Conservation (phyloP, 192 early-diverging fungal species). For the Mortierella alpina region DNA sequence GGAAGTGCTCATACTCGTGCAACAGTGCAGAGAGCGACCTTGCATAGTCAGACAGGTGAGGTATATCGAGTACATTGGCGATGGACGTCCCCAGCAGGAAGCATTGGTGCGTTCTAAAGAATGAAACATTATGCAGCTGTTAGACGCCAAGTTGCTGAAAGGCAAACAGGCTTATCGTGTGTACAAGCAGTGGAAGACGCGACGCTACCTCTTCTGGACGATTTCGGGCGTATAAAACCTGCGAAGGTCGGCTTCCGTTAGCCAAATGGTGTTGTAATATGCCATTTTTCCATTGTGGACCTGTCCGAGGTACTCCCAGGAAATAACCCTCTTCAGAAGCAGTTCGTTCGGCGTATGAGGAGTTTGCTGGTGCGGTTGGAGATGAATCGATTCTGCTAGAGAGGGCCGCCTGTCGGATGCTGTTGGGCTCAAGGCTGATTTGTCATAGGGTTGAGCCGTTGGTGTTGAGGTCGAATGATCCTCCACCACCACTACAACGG, state of each 20-base stretch:
- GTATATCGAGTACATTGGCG: slow-evolving; percentile 27
- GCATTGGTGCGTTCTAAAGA: slow-evolving; percentile 19
- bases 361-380: neutral
- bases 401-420: neutral
- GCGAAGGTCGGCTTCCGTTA: slow-evolving; percentile 21
- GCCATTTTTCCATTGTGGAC: slow-evolving; percentile 18
- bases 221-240: slow-evolving; percentile 15
- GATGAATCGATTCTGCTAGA: slow-evolving; percentile 5
- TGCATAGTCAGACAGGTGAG: slow-evolving; percentile 13
- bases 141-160: neutral
- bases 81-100: slow-evolving; percentile 31
- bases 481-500: slow-evolving; percentile 4
- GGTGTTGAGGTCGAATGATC: slow-evolving; percentile 2
- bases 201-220: slow-evolving; percentile 23
- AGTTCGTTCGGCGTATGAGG: slow-evolving; percentile 10
- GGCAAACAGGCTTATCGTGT: neutral
- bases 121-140: neutral
- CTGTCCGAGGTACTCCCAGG: slow-evolving; percentile 30
- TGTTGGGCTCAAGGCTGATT: neutral
- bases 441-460: neutral
- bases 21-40: slow-evolving; percentile 11
- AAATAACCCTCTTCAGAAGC: slow-evolving; percentile 11
- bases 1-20: slow-evolving; percentile 26
- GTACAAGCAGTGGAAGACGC: neutral
- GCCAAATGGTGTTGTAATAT: slow-evolving; percentile 29